Conservation (phyloP, 73 alveolate species). For the Tetrahymena thermophila region DNA sequence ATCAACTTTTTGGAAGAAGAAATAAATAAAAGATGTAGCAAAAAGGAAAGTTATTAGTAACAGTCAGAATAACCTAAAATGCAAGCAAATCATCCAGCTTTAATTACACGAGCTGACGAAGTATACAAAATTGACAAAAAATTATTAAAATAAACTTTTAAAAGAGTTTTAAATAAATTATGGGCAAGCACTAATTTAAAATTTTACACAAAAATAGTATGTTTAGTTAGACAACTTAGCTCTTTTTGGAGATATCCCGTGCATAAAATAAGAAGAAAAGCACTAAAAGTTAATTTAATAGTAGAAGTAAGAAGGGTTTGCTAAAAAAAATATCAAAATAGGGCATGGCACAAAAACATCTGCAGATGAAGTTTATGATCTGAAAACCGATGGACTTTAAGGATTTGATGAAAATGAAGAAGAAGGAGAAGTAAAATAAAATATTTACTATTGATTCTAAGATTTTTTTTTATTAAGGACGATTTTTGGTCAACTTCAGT, state of each 20-base stretch:
- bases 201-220: background rate
- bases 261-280: background rate
- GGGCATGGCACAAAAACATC: background rate
- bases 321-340: background rate
- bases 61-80: background rate
- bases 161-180: no score
- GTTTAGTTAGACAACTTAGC: background rate
- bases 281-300: background rate
- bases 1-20: background rate
- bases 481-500: background rate
- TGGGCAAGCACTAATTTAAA: no score
- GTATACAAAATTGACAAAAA: background rate
- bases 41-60: no score
- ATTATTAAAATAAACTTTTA: background rate
- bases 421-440: constrained; percentile 16
- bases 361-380: constrained; percentile 41
- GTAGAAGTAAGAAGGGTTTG: background rate
- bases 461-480: background rate
- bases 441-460: background rate
- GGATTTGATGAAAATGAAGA: constrained; percentile 6
- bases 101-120: background rate
- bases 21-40: background rate
- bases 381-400: constrained; percentile 9
- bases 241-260: background rate
- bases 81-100: background rate